A percentile compares a stretch with the other conserved stretches of the same genome.
Conservation (phyloP, 2,329 filamentous ascomycete genomes). For the Cladosporium sp. region DNA sequence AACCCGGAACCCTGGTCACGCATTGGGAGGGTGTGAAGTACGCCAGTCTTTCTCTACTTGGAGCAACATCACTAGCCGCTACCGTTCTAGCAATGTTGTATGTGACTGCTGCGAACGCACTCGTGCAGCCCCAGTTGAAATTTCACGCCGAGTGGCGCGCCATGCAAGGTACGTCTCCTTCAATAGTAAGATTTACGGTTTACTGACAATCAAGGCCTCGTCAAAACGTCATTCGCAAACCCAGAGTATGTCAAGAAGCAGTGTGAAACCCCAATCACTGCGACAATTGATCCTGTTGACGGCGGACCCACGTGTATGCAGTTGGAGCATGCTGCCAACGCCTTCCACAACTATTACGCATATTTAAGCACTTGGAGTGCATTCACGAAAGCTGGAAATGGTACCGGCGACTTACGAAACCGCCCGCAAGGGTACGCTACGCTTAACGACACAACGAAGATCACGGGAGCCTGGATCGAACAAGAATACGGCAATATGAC, state of each 20-base stretch:
- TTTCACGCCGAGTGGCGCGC: slow-evolving; percentile 42
- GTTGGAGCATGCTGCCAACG: slow-evolving; percentile 67
- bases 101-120: slow-evolving; percentile 72
- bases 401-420: slow-evolving; percentile 36
- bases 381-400: neutral
- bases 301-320: slow-evolving; percentile 62
- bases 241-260: slow-evolving; percentile 53
- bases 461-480: slow-evolving; percentile 66
- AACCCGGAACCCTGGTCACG: slow-evolving; percentile 65
- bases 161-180: slow-evolving; percentile 10
- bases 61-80: slow-evolving; percentile 62
- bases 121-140: slow-evolving; percentile 72
- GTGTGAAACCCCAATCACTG: slow-evolving; percentile 64
- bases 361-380: slow-evolving; percentile 35
- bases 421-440: slow-evolving; percentile 64
- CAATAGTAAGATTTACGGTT: no score
- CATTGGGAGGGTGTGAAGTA: slow-evolving; percentile 66
- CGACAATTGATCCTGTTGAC: slow-evolving; percentile 39
- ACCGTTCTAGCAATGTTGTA: slow-evolving; percentile 70
- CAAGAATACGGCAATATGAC: slow-evolving; percentile 53
- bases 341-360: slow-evolving; percentile 70
- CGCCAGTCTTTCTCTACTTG: slow-evolving; percentile 63
- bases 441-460: slow-evolving; percentile 71
- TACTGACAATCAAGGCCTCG: slow-evolving; percentile 10
- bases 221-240: slow-evolving; percentile 59